phyloP scores from a whole-genome alignment of 495 filamentous ascomycete genomes.

The Bryoglossum gracile region DNA sequence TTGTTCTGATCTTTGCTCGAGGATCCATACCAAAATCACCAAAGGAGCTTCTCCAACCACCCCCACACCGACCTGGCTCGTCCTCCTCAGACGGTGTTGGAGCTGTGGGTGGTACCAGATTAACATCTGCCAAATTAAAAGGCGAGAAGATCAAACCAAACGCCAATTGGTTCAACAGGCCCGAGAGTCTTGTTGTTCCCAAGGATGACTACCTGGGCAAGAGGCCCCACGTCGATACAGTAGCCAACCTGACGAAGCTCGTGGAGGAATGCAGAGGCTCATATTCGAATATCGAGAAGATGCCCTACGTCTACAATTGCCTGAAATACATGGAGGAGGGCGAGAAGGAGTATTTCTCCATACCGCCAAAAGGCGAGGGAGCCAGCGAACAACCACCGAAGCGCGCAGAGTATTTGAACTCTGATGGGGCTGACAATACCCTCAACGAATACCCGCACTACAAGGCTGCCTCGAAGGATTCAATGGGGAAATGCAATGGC shows the following conservation, averaged over 20 bases:
- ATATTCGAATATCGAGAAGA: conserved; percentile 41
- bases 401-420: conserved; percentile 33
- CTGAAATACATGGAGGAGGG: conserved; percentile 38
- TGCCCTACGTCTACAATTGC: conserved; percentile 48
- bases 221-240: conserved; percentile 42
- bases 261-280: conserved; percentile 46
- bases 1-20: conserved; percentile 28
- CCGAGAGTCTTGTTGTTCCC: conserved; percentile 37
- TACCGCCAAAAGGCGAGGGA: conserved; percentile 31
- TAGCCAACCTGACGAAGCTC: conserved; percentile 42
- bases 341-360: conserved; percentile 40
- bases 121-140: conserved; percentile 16
- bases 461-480: conserved; percentile 27
- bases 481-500: conserved; percentile 41
- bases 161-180: conserved; percentile 42
- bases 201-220: conserved; percentile 45
- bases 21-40: conserved; percentile 26
- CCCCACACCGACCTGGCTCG: conserved; percentile 23
- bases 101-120: not conserved
- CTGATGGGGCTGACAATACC: conserved; percentile 34
- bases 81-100: conserved; percentile 17
- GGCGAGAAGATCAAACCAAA: conserved; percentile 33
- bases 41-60: conserved; percentile 16
- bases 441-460: conserved; percentile 29
- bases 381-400: conserved; percentile 36